Percentiles rank a stretch among this genome's conserved stretches.
phyloP scores from a whole-genome alignment of 2,329 filamentous ascomycete species.

The Fusarium subglutinans region DNA sequence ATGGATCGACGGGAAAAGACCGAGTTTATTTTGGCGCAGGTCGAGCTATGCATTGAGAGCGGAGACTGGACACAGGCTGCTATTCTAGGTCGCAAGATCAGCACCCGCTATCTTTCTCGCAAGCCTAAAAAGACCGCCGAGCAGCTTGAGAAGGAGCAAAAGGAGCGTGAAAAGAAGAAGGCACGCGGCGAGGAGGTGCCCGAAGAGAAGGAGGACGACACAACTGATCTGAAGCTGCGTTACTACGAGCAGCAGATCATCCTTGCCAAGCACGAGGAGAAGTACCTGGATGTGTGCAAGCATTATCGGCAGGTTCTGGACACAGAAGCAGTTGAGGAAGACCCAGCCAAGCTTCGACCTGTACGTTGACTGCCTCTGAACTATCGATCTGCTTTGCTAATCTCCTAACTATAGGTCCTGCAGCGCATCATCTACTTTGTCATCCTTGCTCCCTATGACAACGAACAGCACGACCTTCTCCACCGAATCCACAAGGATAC shows the following conservation, averaged over 20 bases:
- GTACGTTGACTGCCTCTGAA: conserved; percentile 60
- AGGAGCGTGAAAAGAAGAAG: conserved; percentile 87
- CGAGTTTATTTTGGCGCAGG: conserved; percentile 96
- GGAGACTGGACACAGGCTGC: conserved; percentile 96
- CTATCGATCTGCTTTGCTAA: conserved; percentile 22
- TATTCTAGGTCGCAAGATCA: conserved; percentile 96
- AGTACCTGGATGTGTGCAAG: conserved; percentile 98
- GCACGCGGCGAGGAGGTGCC: conserved; percentile 82
- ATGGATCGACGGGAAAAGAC: conserved; percentile 99
- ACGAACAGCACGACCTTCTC: conserved; percentile 96
- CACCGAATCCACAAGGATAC: conserved; percentile 90
- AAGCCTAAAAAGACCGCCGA: conserved; percentile 91
- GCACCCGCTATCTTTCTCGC: conserved; percentile 88
- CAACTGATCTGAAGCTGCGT: conserved; percentile 92
- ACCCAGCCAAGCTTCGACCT: conserved; percentile 83
- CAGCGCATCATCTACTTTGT: conserved; percentile 98
- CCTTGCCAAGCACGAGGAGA: conserved; percentile 94
- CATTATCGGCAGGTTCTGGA: conserved; percentile 97
- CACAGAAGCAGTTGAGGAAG: conserved; percentile 93
- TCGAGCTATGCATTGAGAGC: conserved; percentile 92
- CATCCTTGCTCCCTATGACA: conserved; percentile 95
- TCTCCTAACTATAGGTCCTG: conserved; percentile 67
- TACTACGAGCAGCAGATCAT: conserved; percentile 99
- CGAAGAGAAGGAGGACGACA: conserved; percentile 83
- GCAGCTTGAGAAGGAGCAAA: conserved; percentile 89